These are phyloP conservation scores for Microdochium paspali DNA, from an alignment of 2,329 filamentous ascomycete genomes.

Conservation along the genomic window DNA sequence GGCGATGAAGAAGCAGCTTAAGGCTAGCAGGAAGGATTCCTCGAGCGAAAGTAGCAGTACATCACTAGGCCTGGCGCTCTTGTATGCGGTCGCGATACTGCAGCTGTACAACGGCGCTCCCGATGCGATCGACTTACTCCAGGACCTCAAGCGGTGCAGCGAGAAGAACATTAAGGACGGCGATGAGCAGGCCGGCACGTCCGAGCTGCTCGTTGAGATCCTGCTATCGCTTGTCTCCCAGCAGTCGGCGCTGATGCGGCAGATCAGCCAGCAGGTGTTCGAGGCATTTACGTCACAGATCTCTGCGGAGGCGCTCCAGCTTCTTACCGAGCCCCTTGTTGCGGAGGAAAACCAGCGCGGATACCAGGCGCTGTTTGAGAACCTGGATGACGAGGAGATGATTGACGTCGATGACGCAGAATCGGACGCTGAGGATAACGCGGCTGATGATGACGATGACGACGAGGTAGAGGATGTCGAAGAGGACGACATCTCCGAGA, in stretches of 20 bases:
- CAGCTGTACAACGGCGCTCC: constrained; percentile 86
- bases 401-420: constrained; percentile 31
- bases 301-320: constrained; percentile 60
- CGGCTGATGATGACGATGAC: constrained; percentile 29
- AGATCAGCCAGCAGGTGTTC: constrained; percentile 83
- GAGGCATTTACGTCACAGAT: constrained; percentile 69
- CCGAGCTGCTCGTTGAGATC: constrained; percentile 76
- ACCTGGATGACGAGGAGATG: constrained; percentile 52
- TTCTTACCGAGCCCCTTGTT: constrained; percentile 57
- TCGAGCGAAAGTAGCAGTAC: constrained; percentile 31
- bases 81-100: constrained; percentile 77
- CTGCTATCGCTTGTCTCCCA: constrained; percentile 83
- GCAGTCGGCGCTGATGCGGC: constrained; percentile 73
- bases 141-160: constrained; percentile 72
- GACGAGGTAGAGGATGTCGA: constrained; percentile 29
- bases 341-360: constrained; percentile 76
- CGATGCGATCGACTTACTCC: constrained; percentile 73
- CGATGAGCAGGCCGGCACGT: constrained; percentile 45
- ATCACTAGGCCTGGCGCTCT: constrained; percentile 58
- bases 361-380: constrained; percentile 77
- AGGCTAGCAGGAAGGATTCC: constrained; percentile 19
- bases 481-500: constrained; percentile 27
- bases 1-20: constrained; percentile 42
- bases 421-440: constrained; percentile 25
- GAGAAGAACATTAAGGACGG: constrained; percentile 56